Evolutionary conservation across 306 rosid species (phyloP).

Genomic region (Gleditsia sinensis): DNA sequence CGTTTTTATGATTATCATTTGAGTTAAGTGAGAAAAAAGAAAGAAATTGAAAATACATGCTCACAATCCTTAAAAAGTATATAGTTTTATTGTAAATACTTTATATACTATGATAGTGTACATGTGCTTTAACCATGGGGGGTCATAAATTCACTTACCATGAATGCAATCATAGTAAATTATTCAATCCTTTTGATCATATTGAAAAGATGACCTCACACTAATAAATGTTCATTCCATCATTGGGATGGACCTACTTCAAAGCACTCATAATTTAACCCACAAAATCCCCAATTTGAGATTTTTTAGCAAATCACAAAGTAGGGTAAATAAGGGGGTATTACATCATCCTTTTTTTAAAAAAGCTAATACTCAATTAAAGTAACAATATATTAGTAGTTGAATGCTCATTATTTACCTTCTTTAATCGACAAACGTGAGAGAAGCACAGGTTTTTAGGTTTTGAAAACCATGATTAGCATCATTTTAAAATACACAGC

Average conservation of each 20-base stretch:
- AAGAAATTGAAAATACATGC: background rate
- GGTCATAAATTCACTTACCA: slow-evolving; percentile 1
- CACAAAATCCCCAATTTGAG: background rate
- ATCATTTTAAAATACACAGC: background rate
- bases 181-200: background rate
- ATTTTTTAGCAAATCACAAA: slow-evolving; percentile 1
- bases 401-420: slow-evolving; percentile 23
- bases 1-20: background rate
- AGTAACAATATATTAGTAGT: background rate
- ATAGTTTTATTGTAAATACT: background rate
- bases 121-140: background rate
- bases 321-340: background rate
- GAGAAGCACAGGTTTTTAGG: slow-evolving; percentile 36
- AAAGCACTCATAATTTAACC: background rate
- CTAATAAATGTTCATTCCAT: background rate
- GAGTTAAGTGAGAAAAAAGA: too few species aligned
- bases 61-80: background rate
- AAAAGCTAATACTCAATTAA: slow-evolving; percentile 15
- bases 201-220: background rate
- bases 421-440: slow-evolving; percentile 23
- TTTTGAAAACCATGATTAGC: slow-evolving; percentile 31
- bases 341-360: slow-evolving; percentile 23
- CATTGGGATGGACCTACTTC: background rate
- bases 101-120: background rate
- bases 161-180: slow-evolving; percentile 7